Base-by-base conservation (phyloP, 2,329 filamentous ascomycete genomes). In the Diaporthe amygdali region DNA sequence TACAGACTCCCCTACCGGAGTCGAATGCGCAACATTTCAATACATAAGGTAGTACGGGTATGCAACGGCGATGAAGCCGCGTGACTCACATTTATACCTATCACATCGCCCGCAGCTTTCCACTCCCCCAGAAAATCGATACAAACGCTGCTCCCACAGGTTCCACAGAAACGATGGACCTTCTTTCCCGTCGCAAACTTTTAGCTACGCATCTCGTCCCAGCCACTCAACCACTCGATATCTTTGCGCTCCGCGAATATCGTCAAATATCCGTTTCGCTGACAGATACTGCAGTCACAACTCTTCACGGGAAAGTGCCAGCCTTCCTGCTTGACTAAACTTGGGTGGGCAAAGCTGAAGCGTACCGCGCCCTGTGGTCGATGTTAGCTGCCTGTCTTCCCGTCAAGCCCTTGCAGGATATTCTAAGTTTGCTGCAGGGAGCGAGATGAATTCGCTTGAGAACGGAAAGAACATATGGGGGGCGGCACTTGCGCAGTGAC, bases 261-360 rank as follows among this genome's bases (percentile, higher is more conserved):
- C 34, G 63, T 30, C 14, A 72, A 32, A 37, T 72, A 72, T n/a
- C 70, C 70, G 15, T 69, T 69, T 10, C 66, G 66, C 15, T 39
- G 54, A 41, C 70, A 69, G 44, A 72, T 69, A 51, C 66, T 69
- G 39, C 70, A 72, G 56, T 72, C 52, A 37, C 70, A 72, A 27
- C 54, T 69, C 46, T 72, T 69, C 8, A 69, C 66, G 5, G 56
- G 56, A 22, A 69, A 32, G 39, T 72, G 70, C 27, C 46, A 69
- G 17, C 66, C 64, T 30, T 66, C 54, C 47, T 72, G 64, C 70
- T 47, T 20, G 15, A 64, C 64, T 17, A 72, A 34, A 5, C 41
- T n/a, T 34, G 55, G 51, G 39, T 69, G 66, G 46, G 61, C 54
- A 15, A 72, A 55, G 3, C 41, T 52, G n/a, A 72, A 72, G 1